Base-by-base conservation (phyloP, 2,329 filamentous ascomycete genomes). In the Hypoxylon sp. region DNA sequence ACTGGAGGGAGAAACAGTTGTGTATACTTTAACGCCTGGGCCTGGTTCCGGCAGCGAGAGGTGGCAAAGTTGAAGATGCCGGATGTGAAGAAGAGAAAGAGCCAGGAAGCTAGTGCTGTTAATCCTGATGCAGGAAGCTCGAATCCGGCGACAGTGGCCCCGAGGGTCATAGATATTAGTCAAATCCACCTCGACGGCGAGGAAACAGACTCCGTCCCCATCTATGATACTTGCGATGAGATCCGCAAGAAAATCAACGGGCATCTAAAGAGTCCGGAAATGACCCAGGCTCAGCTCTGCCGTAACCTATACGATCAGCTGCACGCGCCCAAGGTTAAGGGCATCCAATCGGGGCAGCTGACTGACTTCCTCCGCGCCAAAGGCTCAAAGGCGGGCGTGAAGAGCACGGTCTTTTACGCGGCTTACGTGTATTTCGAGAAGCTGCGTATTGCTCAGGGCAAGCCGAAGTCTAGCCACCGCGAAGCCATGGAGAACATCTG, bases 351-450 rank as follows among this genome's bases (percentile, higher is more conserved):
- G n/a, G 77, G 77, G 28, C 78, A 82, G 61, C 77, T 87, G n/a
- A 76, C 75, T n/a, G 71, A 76, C 12, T 88, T 88, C 72, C 78
- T 84, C 33, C 70, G 69, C 6, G 82, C 83, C 71, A 83, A 81
- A 55, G 85, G 85, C 0, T 67, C 82, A 0, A 74, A 70, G 24
- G 74, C 76, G 0, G 85, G 86, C 0, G 82, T 81, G 36, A 82
- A 78, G 1, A 81, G 75, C 40, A 69, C 69, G 3, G 76, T 84
- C 1, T 88, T 82, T 69, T 88, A 89, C 68, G 80, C 79, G 8
- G 79, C 79, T 0, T 88, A 87, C 73, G 81, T 87, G 11, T 87
- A 82, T 72, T 88, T 89, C 69, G 85, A 89, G 77, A 88, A 88
- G 78, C 52, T 84, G 65, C 75, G 84, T 18, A 76, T 88, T 52